Evolutionary conservation across 2,329 filamentous ascomycete species (phyloP).

Genomic region (Colletotrichum sp.): DNA sequence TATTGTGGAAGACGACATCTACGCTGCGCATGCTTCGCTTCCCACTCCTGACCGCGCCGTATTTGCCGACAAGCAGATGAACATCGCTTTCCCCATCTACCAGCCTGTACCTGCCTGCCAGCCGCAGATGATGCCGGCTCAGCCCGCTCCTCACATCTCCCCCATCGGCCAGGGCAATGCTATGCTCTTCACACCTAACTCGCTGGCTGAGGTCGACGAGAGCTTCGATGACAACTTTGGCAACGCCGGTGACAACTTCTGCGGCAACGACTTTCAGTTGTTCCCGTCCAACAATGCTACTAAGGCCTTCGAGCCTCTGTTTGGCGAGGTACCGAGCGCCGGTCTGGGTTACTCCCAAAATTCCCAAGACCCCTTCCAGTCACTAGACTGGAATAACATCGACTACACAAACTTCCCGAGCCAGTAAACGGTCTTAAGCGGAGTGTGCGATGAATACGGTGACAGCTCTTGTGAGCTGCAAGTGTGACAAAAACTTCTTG

Average conservation of each 20-base stretch:
- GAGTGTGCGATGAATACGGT: neutral
- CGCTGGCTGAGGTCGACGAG: slow-evolving; percentile 67
- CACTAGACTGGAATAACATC: slow-evolving; percentile 45
- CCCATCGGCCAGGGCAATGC: slow-evolving; percentile 71
- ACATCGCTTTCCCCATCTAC: slow-evolving; percentile 11
- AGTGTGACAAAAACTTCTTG: slow-evolving; percentile 3
- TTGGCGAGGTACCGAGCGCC: slow-evolving; percentile 56
- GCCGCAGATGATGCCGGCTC: slow-evolving; percentile 32
- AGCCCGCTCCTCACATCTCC: slow-evolving; percentile 63
- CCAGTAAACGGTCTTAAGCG: slow-evolving; percentile 27
- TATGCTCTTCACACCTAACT: slow-evolving; percentile 72
- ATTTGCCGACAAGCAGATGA: slow-evolving; percentile 19
- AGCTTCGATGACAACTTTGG: slow-evolving; percentile 61
- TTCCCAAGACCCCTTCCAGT: slow-evolving; percentile 55
- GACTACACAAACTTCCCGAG: slow-evolving; percentile 34
- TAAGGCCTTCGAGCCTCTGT: slow-evolving; percentile 53
- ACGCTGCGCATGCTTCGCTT: slow-evolving; percentile 62
- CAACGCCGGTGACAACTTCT: slow-evolving; percentile 38
- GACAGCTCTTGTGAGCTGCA: neutral
- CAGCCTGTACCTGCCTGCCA: slow-evolving; percentile 41
- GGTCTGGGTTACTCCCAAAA: slow-evolving; percentile 58
- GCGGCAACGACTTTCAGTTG: slow-evolving; percentile 67
- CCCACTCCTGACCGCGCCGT: slow-evolving; percentile 48
- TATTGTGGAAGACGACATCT: slow-evolving; percentile 67
- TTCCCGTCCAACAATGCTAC: slow-evolving; percentile 50